Conservation (phyloP, 176 grass and related monocot genomes). For the Dendrocalamus sinicus region DNA sequence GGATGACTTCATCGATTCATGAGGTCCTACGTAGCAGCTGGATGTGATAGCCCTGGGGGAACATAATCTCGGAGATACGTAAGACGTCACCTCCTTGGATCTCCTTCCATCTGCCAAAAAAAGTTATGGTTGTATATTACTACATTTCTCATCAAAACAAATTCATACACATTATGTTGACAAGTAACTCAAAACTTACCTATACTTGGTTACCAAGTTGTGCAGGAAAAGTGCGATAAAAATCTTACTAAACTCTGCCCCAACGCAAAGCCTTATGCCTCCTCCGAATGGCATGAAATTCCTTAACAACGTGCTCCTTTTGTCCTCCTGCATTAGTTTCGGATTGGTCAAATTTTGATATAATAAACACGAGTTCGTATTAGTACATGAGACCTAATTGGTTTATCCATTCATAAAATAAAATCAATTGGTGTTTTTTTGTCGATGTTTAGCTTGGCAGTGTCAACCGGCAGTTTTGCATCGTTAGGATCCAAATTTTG, state of each 20-base stretch:
- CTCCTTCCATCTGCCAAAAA: not conserved
- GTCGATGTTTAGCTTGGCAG: no score
- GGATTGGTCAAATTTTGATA: no score
- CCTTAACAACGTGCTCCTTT: not conserved
- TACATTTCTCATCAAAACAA: no score
- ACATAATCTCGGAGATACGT: not conserved
- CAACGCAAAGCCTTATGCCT: conserved; percentile 4
- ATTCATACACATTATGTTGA: no score
- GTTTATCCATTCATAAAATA: no score
- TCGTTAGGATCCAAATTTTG: no score
- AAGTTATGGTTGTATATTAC: no score
- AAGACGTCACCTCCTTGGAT: not conserved
- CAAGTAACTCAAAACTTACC: not conserved
- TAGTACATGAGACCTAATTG: no score
- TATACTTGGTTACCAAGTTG: conserved; percentile 16
- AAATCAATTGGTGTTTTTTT: no score
- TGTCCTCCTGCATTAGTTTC: not conserved
- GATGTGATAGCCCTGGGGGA: not conserved
- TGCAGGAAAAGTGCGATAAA: conserved; percentile 15
- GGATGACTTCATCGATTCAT: not conserved
- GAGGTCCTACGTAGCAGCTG: not conserved
- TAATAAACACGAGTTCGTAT: no score
- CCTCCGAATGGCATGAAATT: conserved; percentile 37
- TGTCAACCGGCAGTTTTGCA: no score
- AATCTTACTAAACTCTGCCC: not conserved